These are phyloP conservation scores for Verticillium albo-atrum DNA, from an alignment of 2,329 filamentous ascomycete species.

Conservation along the genomic window DNA sequence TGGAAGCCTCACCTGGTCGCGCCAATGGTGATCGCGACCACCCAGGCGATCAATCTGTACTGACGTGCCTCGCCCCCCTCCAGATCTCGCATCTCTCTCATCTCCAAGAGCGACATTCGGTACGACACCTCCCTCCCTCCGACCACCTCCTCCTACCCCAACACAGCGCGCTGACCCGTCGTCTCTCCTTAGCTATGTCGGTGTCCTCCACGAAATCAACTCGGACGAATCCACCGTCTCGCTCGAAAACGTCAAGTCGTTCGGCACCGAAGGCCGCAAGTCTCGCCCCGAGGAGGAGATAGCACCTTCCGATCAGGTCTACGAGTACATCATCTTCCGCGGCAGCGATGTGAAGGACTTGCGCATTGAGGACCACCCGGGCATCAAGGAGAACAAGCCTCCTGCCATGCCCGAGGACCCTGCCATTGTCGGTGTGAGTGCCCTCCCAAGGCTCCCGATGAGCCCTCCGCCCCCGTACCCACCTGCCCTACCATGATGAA, in stretches of 20 bases:
- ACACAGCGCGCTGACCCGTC: conserved; percentile 2
- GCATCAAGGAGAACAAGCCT: conserved; percentile 68
- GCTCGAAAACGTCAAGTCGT: conserved; percentile 91
- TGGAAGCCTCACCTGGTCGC: conserved; percentile 18
- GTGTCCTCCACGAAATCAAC: conserved; percentile 95
- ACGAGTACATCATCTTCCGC: conserved; percentile 98
- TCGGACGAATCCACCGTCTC: conserved; percentile 95
- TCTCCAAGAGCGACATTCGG: conserved; percentile 97
- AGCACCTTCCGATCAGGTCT: conserved; percentile 77
- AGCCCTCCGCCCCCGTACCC: conserved; percentile 10
- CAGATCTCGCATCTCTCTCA: conserved; percentile 91
- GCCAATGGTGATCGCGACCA: background rate
- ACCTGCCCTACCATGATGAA: conserved; percentile 66
- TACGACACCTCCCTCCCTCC: conserved; percentile 42
- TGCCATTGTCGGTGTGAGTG: conserved; percentile 93
- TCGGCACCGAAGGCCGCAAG: conserved; percentile 87
- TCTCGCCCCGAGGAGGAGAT: conserved; percentile 77
- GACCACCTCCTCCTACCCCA: background rate
- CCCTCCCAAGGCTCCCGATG: no score
- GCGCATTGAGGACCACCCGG: conserved; percentile 79
- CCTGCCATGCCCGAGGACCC: conserved; percentile 87
- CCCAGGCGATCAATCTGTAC: conserved; percentile 15
- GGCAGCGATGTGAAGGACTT: conserved; percentile 98
- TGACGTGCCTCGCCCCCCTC: conserved; percentile 18
- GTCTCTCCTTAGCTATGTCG: conserved; percentile 68